Evolutionary conservation across 495 filamentous ascomycete genomes (phyloP), one percentile per base, ranked within the genome.

Genomic region (Amorphotheca resinae): DNA sequence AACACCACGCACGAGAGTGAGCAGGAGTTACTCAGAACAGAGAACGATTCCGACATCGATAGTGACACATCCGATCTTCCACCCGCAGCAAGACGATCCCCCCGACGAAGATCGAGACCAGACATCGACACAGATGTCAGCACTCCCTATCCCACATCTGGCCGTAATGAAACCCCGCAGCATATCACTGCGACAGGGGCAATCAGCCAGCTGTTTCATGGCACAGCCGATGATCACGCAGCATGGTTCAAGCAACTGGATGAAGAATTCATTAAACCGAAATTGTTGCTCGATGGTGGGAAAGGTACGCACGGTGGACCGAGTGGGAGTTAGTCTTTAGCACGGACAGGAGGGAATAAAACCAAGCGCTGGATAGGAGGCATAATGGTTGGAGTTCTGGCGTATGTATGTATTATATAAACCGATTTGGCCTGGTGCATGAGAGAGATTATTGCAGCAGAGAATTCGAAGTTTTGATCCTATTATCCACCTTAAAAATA

Each of bases 261-360:
- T 60, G 91, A 98, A 59, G 85, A 84, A 22, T 96, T 84, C 60
- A 93, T 98, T 59, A 98, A 98, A 68, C 91, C 91, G 8, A 86
- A 76, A 51, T 67, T 98, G 41, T 61, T 98, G 44, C 71, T 98
- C 28, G 89, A 96, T 66, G 78, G 79, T 50, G 63, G 65, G 8
- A 67, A 65, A 22, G 49, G 49, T 5, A 35, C 46, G 25, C 43
- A 50, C 45, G 50, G 45, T 18, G 54, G 54, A 4, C 43, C 49
- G 17, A 50, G 50, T 42, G 46, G 51, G 26, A 44, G 28, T 44
- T 38, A 12, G n/a, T n/a, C n/a, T n/a, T n/a, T 21, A 23, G 21
- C 3, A 26, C 6, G 15, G 21, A 28, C 14, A 16, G 9, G 21
- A 14, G 12, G 16, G 22, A 26, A 40, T 23, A 25, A 7, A 2